A percentile compares a stretch with the other conserved stretches of the same genome.
Evolutionary conservation across 1,139 yeast genomes (phyloP).

Genomic region (Hansenula lynferdii): DNA sequence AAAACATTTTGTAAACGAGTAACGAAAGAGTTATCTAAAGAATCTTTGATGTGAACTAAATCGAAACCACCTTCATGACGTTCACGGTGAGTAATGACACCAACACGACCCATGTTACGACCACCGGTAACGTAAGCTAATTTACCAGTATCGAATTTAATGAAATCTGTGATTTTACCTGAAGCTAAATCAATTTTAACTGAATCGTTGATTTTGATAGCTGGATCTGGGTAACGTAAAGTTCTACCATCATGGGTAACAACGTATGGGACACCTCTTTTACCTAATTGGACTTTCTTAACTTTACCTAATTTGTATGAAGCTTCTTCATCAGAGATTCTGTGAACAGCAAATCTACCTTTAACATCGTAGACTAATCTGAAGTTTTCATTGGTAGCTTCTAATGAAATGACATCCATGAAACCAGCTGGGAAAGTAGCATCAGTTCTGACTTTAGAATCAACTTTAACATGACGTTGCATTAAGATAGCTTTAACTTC

Average conservation of each 20-base stretch:
- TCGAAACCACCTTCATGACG: slow-evolving; percentile 99
- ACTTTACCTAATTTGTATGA: slow-evolving; percentile 97
- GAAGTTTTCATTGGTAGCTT: slow-evolving; percentile 98
- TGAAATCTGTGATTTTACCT: slow-evolving; percentile 88
- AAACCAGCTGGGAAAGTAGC: slow-evolving; percentile 98
- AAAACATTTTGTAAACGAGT: slow-evolving; percentile 97
- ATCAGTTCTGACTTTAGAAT: slow-evolving; percentile 99
- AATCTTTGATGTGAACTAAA: slow-evolving; percentile 97
- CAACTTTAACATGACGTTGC: slow-evolving; percentile 99
- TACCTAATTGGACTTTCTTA: slow-evolving; percentile 96
- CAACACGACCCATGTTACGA: slow-evolving; percentile 99
- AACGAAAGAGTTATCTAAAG: slow-evolving; percentile 96
- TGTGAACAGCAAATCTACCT: slow-evolving; percentile 99
- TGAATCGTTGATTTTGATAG: slow-evolving; percentile 93
- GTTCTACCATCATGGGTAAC: slow-evolving; percentile 99
- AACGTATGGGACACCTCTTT: slow-evolving; percentile 96
- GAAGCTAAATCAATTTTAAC: slow-evolving; percentile 94
- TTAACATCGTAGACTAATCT: slow-evolving; percentile 97
- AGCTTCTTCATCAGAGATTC: slow-evolving; percentile 98
- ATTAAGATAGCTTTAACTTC: slow-evolving; percentile 98
- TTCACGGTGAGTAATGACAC: slow-evolving; percentile 97
- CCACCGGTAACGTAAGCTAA: slow-evolving; percentile 99
- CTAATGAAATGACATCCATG: slow-evolving; percentile 97
- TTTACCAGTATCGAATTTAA: slow-evolving; percentile 95
- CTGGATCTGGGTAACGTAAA: slow-evolving; percentile 98